These are phyloP conservation scores for Parachaetomium inaequale DNA, from an alignment of 495 filamentous ascomycete species.

Conservation along the genomic window DNA sequence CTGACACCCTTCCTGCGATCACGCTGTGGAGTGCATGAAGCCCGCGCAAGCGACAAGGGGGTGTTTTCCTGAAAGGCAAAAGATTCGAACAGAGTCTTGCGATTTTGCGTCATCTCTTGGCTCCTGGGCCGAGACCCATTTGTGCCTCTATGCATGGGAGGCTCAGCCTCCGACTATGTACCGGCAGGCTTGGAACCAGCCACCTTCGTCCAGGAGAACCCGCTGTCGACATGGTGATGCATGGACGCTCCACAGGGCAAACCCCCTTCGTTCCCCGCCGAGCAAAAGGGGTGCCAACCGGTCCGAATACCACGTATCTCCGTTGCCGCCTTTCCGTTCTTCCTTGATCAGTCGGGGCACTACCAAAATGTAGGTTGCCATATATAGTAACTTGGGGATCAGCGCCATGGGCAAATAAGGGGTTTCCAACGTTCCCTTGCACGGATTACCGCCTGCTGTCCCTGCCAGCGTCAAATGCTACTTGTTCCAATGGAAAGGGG, in stretches of 20 bases:
- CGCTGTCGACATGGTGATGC: background rate
- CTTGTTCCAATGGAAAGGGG: no score
- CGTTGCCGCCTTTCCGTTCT: background rate
- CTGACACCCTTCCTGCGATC: background rate
- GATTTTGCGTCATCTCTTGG: background rate
- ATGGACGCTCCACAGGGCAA: background rate
- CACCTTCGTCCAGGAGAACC: background rate
- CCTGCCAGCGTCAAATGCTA: no score
- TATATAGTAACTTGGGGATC: background rate
- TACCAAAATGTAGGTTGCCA: background rate
- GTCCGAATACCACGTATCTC: background rate
- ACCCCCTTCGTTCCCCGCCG: background rate
- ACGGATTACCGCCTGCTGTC: background rate
- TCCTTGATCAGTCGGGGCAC: background rate
- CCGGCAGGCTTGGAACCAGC: background rate
- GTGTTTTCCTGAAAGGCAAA: background rate
- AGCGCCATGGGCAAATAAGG: background rate
- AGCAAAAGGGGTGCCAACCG: background rate
- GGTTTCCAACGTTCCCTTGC: background rate
- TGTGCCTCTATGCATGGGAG: background rate
- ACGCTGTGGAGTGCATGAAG: slow-evolving; percentile 22
- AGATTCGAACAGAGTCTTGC: background rate
- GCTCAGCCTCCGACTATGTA: background rate
- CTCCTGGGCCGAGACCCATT: background rate
- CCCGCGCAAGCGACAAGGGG: slow-evolving; percentile 3